Percentiles rank a stretch among this genome's conserved stretches.
These are phyloP conservation scores for Scleromitrula shiraiana DNA, from an alignment of 2,329 filamentous ascomycete genomes.

Conservation along the genomic window DNA sequence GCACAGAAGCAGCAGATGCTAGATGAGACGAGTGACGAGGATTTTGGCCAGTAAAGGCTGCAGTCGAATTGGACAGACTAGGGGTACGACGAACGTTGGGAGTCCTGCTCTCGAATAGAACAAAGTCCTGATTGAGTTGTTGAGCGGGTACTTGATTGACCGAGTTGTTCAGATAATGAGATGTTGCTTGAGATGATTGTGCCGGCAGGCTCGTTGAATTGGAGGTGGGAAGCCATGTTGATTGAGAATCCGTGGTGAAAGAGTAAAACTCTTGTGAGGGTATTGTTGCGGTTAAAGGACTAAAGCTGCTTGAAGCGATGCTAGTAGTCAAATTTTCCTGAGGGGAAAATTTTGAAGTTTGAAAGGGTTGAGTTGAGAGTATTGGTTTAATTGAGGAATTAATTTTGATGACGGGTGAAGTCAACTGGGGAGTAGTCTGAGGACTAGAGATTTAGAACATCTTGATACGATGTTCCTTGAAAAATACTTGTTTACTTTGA, in stretches of 20 bases:
- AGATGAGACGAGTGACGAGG: conserved; percentile 46
- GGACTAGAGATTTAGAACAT: conserved; percentile 7
- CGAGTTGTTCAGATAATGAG: conserved; percentile 8
- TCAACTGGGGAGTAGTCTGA: conserved; percentile 1
- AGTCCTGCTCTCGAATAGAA: conserved; percentile 41
- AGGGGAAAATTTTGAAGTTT: conserved; percentile 44
- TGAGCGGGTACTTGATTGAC: conserved; percentile 9
- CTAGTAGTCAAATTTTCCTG: conserved; percentile 62
- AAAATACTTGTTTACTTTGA: too few relatives aligned
- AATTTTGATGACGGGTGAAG: conserved; percentile 7
- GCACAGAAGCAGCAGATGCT: conserved; percentile 38
- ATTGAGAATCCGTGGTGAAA: conserved; percentile 74
- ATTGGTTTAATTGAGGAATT: background rate
- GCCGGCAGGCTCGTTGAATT: conserved; percentile 56
- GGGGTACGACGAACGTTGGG: conserved; percentile 27
- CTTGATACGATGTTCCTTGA: background rate
- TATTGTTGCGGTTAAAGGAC: conserved; percentile 50
- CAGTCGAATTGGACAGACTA: conserved; percentile 29
- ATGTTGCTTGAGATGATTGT: conserved; percentile 47
- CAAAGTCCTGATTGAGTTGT: conserved; percentile 56
- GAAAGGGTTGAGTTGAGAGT: conserved; percentile 29
- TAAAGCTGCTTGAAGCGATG: conserved; percentile 53
- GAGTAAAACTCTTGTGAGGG: conserved; percentile 59
- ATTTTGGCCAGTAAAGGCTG: conserved; percentile 34
- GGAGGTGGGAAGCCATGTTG: conserved; percentile 70